Evolutionary conservation across 2,329 filamentous ascomycete genomes (phyloP), one percentile per base, ranked within the genome.

Genomic region (Drechmeria coniospora): DNA sequence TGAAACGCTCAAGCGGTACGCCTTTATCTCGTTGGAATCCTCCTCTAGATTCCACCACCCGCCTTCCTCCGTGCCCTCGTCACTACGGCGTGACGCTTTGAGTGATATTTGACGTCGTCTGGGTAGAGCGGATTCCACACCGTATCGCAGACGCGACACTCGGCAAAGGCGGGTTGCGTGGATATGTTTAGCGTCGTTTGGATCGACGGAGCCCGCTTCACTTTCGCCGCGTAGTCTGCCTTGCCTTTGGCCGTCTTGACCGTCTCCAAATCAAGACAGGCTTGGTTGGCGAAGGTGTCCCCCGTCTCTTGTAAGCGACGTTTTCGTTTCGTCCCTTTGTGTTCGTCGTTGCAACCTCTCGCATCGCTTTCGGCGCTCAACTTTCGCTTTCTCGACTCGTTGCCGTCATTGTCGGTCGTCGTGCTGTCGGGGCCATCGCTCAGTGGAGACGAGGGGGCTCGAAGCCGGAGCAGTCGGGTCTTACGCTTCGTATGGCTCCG

Each of bases 131-230:
- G 57, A 27, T 61, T 61, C 46, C 54, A 61, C 6, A 61, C 51
- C 1, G 48, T 59, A 28, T 58, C 44, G 35, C 57, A 61, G 3
- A 50, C 32, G 27, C 47, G 56, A 35, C 57, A 61, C 29, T 61
- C 57, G 2, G 54, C 50, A 32, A 61, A 60, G 1, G 56, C 42
- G 3, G 55, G 51, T 15, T 53, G 47, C 1, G 49, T 44, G 0
- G 57, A 59, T 3, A 61, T 42, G 19, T 61, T 60, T n/a, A 61
- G 45, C 2, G 56, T 61, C 2, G 53, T 61, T 27, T 61, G 57
- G 1, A 60, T 41, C 1, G 39, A 35, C 2, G 47, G 30, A 1
- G 36, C 25, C n/a, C 19, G 21, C 5, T 26, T 35, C 15, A 18
- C 12, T 26, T 33, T 33, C 14, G 11, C 11, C 13, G 12, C 26